These are phyloP conservation scores for Hydnomerulius pinastri DNA, from an alignment of 768 basidiomycete species.

Conservation along the genomic window DNA sequence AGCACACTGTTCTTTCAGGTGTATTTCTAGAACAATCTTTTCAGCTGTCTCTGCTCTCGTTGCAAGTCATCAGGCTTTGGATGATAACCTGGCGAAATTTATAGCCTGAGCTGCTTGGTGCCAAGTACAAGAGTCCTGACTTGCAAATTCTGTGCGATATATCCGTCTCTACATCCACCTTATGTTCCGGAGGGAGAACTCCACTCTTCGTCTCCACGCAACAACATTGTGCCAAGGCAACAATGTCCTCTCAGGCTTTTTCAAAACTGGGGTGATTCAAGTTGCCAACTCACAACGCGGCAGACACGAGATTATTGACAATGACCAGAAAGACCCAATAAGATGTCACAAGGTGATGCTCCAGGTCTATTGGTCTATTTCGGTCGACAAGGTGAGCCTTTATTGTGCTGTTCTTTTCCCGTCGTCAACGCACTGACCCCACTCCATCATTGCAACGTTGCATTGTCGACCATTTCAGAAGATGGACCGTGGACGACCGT, in stretches of 20 bases:
- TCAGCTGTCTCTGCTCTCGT: neutral
- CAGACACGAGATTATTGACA: no score
- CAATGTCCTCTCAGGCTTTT: no score
- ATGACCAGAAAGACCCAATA: neutral
- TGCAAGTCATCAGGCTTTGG: no score
- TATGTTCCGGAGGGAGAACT: neutral
- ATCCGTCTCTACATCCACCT: neutral
- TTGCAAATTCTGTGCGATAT: neutral
- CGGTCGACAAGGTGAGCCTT: slow-evolving; percentile 26
- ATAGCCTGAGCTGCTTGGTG: neutral
- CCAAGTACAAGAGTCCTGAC: neutral
- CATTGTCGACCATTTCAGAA: neutral
- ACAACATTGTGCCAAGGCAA: neutral
- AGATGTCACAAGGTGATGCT: no score
- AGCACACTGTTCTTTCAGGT: no score
- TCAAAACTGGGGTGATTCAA: slow-evolving; percentile 12
- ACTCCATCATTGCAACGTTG: neutral
- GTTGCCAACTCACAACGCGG: no score
- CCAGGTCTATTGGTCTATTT: no score
- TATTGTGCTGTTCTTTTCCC: slow-evolving; percentile 3
- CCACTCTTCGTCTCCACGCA: neutral
- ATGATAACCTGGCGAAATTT: no score
- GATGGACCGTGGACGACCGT: no score
- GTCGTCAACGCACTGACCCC: neutral
- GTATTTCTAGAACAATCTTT: neutral